Evolutionary conservation across 768 basidiomycete genomes (phyloP), one percentile per base, ranked within the genome.

Genomic region (Inosperma sp.): DNA sequence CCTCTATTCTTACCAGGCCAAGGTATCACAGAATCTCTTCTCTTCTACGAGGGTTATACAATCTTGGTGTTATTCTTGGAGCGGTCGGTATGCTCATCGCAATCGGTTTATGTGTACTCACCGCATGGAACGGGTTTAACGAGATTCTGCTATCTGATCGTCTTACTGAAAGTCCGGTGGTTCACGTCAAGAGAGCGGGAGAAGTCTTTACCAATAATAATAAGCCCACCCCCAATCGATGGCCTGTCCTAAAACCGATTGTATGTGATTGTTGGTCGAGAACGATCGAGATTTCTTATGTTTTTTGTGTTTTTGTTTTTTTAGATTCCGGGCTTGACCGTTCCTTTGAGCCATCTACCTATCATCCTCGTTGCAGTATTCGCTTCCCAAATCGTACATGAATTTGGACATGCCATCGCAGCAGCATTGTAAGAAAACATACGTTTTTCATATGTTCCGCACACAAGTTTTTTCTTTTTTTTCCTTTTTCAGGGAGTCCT

Each of bases 241-340:
- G n/a, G n/a, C n/a, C n/a, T n/a, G n/a, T n/a, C n/a, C n/a, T n/a
- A 31, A 31, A n/a, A 8, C 30, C 8, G 30, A 31, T 8, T n/a
- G 30, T n/a, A n/a, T 31, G 8, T n/a, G n/a, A 31, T 8, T 31
- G 30, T 8, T n/a, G 30, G n/a, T 8, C 8, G 8, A 31, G 45
- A 16, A 16, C n/a, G 6, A 7, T n/a, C 7, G 4, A 33, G 30
- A 22, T n/a, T 23, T 12, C 13, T 10, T 5, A 7, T 7, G 12
- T 7, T 14, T n/a, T 23, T 23, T 26, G 17, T 45, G 14, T 56
- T 26, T 37, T n/a, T 34, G 16, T n/a, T 19, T 26, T 21, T 13
- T 3, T 16, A 92, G 89, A 82, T 94, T 30, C 91, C 92, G 17
- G 91, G 91, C 1, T 54, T 91, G 6, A 94, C 88, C 2, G 80